These are phyloP conservation scores for Micractinium conductrix DNA, from an alignment of 139 green algal genomes.

Conservation along the genomic window DNA sequence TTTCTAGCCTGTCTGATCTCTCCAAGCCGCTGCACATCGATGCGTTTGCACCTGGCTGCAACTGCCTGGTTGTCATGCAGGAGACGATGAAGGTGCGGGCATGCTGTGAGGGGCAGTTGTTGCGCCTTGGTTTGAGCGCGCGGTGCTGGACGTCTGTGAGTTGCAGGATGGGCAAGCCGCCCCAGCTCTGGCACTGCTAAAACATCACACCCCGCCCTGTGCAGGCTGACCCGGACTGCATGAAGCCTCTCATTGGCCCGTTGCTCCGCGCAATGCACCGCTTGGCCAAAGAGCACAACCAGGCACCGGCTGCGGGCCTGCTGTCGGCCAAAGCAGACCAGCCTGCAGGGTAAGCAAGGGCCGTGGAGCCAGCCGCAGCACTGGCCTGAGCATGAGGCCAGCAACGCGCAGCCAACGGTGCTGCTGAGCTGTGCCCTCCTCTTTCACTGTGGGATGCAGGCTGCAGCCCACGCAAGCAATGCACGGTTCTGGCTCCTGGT, in stretches of 20 bases:
- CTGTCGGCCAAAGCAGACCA: slow-evolving; percentile 34
- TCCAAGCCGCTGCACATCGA: not conserved
- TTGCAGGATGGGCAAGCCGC: not conserved
- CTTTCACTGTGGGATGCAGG: not conserved
- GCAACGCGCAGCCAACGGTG: too few relatives aligned
- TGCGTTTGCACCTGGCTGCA: slow-evolving; percentile 22
- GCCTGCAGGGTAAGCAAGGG: slow-evolving; percentile 24
- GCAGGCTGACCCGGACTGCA: slow-evolving; percentile 45
- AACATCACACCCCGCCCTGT: too few relatives aligned
- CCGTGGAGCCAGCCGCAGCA: not conserved
- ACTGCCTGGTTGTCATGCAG: slow-evolving; percentile 42
- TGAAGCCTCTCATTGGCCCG: slow-evolving; percentile 53
- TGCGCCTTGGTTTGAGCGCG: too few relatives aligned
- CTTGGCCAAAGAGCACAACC: slow-evolving; percentile 63
- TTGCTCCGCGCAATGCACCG: slow-evolving; percentile 74
- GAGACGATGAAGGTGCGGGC: slow-evolving; percentile 9
- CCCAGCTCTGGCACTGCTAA: not conserved
- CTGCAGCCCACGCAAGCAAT: slow-evolving; percentile 1
- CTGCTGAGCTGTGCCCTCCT: too few relatives aligned
- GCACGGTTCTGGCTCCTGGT: slow-evolving; percentile 74
- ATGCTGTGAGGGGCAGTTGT: not conserved
- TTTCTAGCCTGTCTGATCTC: not conserved
- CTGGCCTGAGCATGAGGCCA: not conserved
- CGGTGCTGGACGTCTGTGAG: not conserved
- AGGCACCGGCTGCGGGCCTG: slow-evolving; percentile 39